These are phyloP conservation scores for Rhododendron ferrugineum DNA, from an alignment of 148 eudicot genomes.

Conservation along the genomic window DNA sequence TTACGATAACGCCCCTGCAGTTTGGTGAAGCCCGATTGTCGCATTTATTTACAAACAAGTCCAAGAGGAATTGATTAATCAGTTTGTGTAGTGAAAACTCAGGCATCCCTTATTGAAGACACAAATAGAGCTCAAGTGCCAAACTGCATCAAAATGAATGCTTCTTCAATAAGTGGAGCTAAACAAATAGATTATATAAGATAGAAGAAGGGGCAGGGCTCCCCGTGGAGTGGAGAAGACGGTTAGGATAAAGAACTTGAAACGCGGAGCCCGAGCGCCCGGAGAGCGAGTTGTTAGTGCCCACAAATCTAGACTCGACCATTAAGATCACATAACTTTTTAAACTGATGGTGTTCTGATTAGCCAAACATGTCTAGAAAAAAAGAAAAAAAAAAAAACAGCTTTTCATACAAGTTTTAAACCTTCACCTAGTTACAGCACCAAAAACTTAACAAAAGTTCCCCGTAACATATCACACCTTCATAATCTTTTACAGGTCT, in stretches of 20 bases:
- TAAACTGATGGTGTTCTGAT: background rate
- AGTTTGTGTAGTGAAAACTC: background rate
- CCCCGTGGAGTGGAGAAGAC: background rate
- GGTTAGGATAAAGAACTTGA: background rate
- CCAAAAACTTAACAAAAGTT: background rate
- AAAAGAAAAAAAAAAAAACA: background rate
- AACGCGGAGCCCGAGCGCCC: background rate
- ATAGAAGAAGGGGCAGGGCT: too few relatives aligned
- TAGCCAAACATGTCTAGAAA: background rate
- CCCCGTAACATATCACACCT: background rate
- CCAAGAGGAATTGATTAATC: background rate
- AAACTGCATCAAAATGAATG: background rate
- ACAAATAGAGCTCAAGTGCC: background rate
- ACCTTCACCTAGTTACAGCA: constrained; percentile 1
- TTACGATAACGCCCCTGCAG: background rate
- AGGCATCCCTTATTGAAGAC: background rate
- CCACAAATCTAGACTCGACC: background rate
- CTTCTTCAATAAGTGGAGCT: background rate
- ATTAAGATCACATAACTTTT: background rate
- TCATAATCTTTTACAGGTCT: background rate
- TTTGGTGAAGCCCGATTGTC: background rate
- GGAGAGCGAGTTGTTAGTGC: background rate
- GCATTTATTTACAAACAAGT: background rate
- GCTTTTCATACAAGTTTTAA: background rate
- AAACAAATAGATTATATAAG: background rate